phyloP scores from a whole-genome alignment of 2,329 filamentous ascomycete species.

The Sphaerulina populicola region DNA sequence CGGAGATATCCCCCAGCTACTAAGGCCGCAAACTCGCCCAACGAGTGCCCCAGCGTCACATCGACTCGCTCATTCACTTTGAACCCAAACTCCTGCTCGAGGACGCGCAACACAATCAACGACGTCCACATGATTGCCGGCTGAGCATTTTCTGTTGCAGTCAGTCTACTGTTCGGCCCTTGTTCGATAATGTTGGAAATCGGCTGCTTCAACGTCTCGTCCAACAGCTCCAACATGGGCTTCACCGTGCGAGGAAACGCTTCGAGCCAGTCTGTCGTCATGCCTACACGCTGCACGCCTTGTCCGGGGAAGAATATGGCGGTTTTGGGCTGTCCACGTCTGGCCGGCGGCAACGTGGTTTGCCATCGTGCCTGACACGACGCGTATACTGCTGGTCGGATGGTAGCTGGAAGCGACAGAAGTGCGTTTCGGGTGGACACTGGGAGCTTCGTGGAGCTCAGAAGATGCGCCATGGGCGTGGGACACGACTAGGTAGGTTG shows the following conservation, averaged over 20 bases:
- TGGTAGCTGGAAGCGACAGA: too few relatives aligned
- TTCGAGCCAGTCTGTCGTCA: constrained; percentile 64
- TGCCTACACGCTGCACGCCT: constrained; percentile 34
- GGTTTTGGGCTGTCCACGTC: constrained; percentile 18
- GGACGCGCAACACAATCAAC: constrained; percentile 75
- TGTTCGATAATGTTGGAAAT: constrained; percentile 70
- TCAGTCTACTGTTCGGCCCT: constrained; percentile 69
- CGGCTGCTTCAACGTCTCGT: constrained; percentile 63
- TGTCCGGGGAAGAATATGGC: constrained; percentile 36
- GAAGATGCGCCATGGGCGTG: too few relatives aligned
- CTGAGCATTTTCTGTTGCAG: constrained; percentile 77
- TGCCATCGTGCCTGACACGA: too few relatives aligned
- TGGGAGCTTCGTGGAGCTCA: too few relatives aligned
- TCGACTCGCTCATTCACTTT: constrained; percentile 61
- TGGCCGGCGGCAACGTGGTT: too few relatives aligned
- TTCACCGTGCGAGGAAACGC: constrained; percentile 71
- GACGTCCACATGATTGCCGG: constrained; percentile 95
- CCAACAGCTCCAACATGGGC: constrained; percentile 77
- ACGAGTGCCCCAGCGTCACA: constrained; percentile 77
- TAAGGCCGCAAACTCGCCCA: constrained; percentile 87
- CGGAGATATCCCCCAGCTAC: constrained; percentile 73
- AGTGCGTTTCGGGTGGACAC: too few relatives aligned
- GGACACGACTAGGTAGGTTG: too few relatives aligned
- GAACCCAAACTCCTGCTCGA: constrained; percentile 80
- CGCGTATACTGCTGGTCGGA: too few relatives aligned